Percentiles rank a stretch among this genome's conserved stretches.
phyloP scores from a whole-genome alignment of 2,329 filamentous ascomycete genomes.

The Penicillium psychrosexuale region DNA sequence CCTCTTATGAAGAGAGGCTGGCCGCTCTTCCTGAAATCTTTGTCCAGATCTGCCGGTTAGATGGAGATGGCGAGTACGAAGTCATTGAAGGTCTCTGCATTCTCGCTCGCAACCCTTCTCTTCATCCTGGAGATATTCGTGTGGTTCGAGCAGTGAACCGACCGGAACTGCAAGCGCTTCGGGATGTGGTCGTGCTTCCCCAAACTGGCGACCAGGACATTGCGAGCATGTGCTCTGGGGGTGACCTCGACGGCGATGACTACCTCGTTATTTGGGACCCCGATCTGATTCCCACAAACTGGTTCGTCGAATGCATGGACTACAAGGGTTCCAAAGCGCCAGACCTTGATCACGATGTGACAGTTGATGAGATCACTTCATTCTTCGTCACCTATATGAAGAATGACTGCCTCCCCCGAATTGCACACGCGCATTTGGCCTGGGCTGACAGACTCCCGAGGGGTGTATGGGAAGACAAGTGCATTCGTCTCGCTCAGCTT shows the following conservation, averaged over 20 bases:
- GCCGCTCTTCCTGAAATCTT: slow-evolving; percentile 78
- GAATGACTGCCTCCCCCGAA: slow-evolving; percentile 74
- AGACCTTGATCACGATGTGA: slow-evolving; percentile 61
- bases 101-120: slow-evolving; percentile 85
- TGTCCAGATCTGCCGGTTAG: slow-evolving; percentile 67
- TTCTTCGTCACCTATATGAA: slow-evolving; percentile 95
- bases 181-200: slow-evolving; percentile 84
- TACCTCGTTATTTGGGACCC: slow-evolving; percentile 92
- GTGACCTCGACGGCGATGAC: slow-evolving; percentile 93
- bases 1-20: slow-evolving; percentile 42
- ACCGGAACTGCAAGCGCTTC: slow-evolving; percentile 69
- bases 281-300: slow-evolving; percentile 64
- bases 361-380: slow-evolving; percentile 67
- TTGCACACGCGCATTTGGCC: slow-evolving; percentile 79
- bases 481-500: slow-evolving; percentile 70
- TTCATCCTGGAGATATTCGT: slow-evolving; percentile 89
- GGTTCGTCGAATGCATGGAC: slow-evolving; percentile 76
- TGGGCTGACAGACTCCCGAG: slow-evolving; percentile 62
- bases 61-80: slow-evolving; percentile 54
- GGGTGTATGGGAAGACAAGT: slow-evolving; percentile 67
- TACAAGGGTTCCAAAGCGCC: slow-evolving; percentile 61
- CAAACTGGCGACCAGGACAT: slow-evolving; percentile 78
- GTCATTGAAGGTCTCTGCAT: slow-evolving; percentile 75
- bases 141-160: slow-evolving; percentile 80
- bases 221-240: slow-evolving; percentile 91